Evolutionary conservation across 2,329 filamentous ascomycete genomes (phyloP), one percentile per base, ranked within the genome.

Genomic region (Fusarium vanettenii): DNA sequence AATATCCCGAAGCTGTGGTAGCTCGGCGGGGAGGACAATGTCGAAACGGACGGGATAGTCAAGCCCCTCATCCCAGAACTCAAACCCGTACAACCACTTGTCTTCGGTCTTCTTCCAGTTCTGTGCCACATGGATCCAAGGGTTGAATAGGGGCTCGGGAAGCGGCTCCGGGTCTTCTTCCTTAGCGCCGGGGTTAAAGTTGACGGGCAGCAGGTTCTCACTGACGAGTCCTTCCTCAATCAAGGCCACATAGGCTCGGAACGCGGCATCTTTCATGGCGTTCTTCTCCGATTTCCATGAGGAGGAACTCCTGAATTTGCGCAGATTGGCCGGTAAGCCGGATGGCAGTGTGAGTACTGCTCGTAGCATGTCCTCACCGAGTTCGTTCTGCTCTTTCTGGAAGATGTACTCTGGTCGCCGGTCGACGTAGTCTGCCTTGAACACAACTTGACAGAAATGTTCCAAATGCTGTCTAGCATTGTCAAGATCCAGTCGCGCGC

Each of bases 191-290:
- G 82, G 77, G 10, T 82, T 74, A n/a, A 85, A 84, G 3, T 85
- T 82, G 16, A 88, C 84, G 10, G 96, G 96, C 45, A 98, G 86
- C 0, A 98, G 83, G 76, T 97, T 88, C 16, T 97, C 90, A 71
- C 94, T 95, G 1, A 98, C 82, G 6, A 98, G 85, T 0, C 93
- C 92, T 29, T 89, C 92, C 9, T 89, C 76, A 79, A 96, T 91
- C 0, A 98, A 86, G 6, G 86, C 86, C 25, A 89, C 83, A 79
- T 95, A 98, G 1, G 95, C 94, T 78, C 94, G 90, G 71, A 97
- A 97, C 0, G 94, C 93, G 1, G 93, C 94, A 81, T 98, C 96
- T 79, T 93, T 94, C 75, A 87, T 91, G 0, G 95, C 95, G 75
- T 90, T 91, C 67, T 87, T 89, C 78, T 97, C 92, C 0, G 91